Conservation (phyloP, 345 rosid genomes). For the sweet orange (Citrus sinensis) region DVS_A1.0 CM039166.1:23657501-23658000, state of each 20-base stretch:
- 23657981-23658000: not conserved
- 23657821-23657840: not conserved
- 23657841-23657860: not conserved
- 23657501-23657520: not conserved
- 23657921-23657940: slow-evolving; percentile 38
- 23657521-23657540: not conserved
- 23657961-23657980: not conserved
- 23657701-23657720: not conserved
- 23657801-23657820: not conserved
- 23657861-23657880: not conserved
- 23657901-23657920: slow-evolving; percentile 47
- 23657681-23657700: not conserved
- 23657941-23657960: slow-evolving; percentile 28
- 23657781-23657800: not conserved
- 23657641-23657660: not conserved
- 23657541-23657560: not conserved
- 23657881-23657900: slow-evolving; percentile 19
- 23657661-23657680: not conserved
- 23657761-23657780: not conserved
- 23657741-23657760: slow-evolving; percentile 1
- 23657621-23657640: not conserved
- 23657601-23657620: not conserved
- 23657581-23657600: slow-evolving; percentile 8
- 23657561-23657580: not conserved
- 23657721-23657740: not conserved